A percentile compares a stretch with the other conserved stretches of the same genome.
These are phyloP conservation scores for Schizosaccharomyces japonicus DNA, from an alignment of 805 yeast genomes.

Conservation along the genomic window DNA sequence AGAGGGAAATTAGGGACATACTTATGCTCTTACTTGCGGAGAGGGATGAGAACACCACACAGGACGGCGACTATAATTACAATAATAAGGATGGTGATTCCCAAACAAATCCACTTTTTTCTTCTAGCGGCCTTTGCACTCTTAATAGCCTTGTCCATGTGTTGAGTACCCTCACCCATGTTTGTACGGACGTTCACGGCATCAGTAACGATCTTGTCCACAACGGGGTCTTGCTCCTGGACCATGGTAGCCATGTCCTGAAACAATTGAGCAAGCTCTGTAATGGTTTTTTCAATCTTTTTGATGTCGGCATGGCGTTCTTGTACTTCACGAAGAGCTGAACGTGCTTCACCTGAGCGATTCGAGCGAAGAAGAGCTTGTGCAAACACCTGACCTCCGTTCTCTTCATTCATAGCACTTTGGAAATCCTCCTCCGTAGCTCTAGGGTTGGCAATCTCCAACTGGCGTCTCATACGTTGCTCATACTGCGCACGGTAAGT, in stretches of 20 bases:
- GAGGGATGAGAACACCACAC: slow-evolving; percentile 30
- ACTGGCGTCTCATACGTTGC: slow-evolving; percentile 79
- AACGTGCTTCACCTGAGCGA: slow-evolving; percentile 82
- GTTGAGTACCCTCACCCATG: slow-evolving; percentile 83
- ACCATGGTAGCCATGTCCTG: slow-evolving; percentile 91
- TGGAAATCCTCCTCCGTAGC: slow-evolving; percentile 19
- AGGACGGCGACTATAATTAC: slow-evolving; percentile 40
- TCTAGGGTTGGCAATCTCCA: slow-evolving; percentile 65
- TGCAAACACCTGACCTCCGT: slow-evolving; percentile 73
- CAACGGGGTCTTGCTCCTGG: slow-evolving; percentile 77
- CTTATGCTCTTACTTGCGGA: too few species aligned
- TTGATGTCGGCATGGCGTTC: slow-evolving; percentile 84
- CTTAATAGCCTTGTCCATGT: slow-evolving; percentile 70
- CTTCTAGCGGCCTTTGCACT: slow-evolving; percentile 75
- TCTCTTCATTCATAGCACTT: slow-evolving; percentile 52
- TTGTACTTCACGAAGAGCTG: slow-evolving; percentile 88
- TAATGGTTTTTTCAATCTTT: slow-evolving; percentile 85
- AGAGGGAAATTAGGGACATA: too few species aligned
- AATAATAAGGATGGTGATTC: slow-evolving; percentile 25
- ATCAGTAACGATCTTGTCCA: slow-evolving; percentile 60
- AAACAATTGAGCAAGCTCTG: slow-evolving; percentile 81
- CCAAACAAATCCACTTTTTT: slow-evolving; percentile 68
- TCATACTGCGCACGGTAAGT: slow-evolving; percentile 64
- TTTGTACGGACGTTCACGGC: slow-evolving; percentile 68
- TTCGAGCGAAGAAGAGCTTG: slow-evolving; percentile 73